Conservation (phyloP, 306 rosid species). For the Cucurbita maxima region DNA sequence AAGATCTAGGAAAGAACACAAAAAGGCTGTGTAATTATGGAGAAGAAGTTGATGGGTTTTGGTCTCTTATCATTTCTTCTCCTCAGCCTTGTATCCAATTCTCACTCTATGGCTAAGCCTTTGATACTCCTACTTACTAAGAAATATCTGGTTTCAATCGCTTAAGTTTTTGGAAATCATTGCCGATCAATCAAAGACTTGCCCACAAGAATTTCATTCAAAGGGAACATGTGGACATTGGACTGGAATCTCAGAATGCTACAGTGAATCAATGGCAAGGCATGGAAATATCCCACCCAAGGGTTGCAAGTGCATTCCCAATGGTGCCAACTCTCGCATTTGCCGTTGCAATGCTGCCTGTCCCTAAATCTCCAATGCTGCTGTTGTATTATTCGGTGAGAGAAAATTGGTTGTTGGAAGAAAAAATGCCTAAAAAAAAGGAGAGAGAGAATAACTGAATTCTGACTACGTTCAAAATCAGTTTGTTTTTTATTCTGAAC, state of each 20-base stretch:
- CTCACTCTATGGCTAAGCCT: not conserved
- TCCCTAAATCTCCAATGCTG: no score
- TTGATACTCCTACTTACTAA: not conserved
- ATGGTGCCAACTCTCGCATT: not conserved
- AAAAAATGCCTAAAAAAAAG: no score
- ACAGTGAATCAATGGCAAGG: not conserved
- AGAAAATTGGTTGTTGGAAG: no score
- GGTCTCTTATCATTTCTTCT: not conserved
- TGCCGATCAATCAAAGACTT: not conserved
- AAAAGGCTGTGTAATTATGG: not conserved
- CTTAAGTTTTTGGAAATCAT: not conserved
- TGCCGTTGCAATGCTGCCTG: not conserved
- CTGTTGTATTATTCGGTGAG: no score
- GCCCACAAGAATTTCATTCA: not conserved
- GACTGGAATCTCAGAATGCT: not conserved
- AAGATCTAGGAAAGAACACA: not conserved
- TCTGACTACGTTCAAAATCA: no score
- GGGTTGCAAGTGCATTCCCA: not conserved
- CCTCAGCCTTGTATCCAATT: not conserved
- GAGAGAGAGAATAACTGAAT: no score
- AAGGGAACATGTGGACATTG: not conserved
- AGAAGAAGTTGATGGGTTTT: not conserved
- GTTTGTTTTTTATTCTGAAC: no score
- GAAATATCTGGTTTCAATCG: no score
- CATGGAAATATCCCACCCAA: not conserved